Evolutionary conservation across 208 protist species (phyloP), one percentile per base, ranked within the genome.

Genomic region (Trypanosoma platydactyli): DNA sequence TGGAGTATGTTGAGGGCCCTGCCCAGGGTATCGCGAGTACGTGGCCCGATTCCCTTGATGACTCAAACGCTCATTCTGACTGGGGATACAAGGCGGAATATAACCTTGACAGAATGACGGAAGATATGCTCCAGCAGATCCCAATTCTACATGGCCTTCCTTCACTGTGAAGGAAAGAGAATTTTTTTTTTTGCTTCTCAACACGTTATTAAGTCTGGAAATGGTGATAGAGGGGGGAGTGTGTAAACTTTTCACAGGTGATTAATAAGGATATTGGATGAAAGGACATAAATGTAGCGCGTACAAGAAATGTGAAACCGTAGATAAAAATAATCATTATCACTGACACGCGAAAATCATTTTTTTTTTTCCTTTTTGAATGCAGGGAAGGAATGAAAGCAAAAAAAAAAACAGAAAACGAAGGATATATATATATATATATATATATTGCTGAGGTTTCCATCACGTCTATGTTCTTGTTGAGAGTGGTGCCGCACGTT

Each of bases 31-130:
- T 97, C 57, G 91, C 92, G 16, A 78, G 89, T 56, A 83, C 77
- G 18, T 97, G 94, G 94, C 94, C 94, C 13, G 49, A 73, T 30
- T 65, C 59, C 20, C 64, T 97, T 27, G 91, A 97, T 66, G 91
- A 97, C 71, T 73, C 69, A n/a, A 56, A 80, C 41, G 91, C 91
- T 0, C 77, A 81, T 25, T 3, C 29, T 5, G 88, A 96, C 59
- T 96, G 90, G 90, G 52, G 65, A 16, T 87, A 76, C 64, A 27
- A 41, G 44, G 73, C 62, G 38, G 59, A 86, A 33, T 94, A 76
- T 54, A 77, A 79, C 57, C 64, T 96, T 30, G 82, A 92, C 22
- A 38, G 29, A 6, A 92, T 91, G 82, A 77, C 65, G 16, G 54
- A 57, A 1, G 76, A 85, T n/a, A 92, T 94, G 86, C 52, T 94